Evolutionary conservation across 495 filamentous ascomycete species (phyloP), one percentile per base, ranked within the genome.

Genomic region (Terfezia boudieri): DNA sequence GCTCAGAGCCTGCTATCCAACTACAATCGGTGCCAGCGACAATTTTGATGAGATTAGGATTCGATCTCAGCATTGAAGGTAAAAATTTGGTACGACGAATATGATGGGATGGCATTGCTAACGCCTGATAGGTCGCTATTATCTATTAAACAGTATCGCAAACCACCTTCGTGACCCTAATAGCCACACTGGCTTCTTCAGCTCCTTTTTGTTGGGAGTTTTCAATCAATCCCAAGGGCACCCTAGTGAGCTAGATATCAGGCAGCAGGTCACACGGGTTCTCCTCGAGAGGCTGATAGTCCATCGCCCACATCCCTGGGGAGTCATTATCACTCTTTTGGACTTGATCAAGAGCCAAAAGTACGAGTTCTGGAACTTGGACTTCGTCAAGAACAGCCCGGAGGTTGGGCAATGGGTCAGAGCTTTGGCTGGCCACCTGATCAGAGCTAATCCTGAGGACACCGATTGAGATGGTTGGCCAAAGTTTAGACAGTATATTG

Each of bases 241-340:
- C 64, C 76, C 80, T 36, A 81, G 87, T 61, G 81, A 85, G 62
- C 75, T 74, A 2, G 84, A 90, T 54, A 79, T 94, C 52, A 81
- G 86, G 35, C 81, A 96, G 68, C 84, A 92, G 66, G 84, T 96
- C 58, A 83, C 84, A 48, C 78, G 87, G 23, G 78, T 95, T 48
- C 69, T 96, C 48, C 67, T 95, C 6, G 90, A 99, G 71, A 75
- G 90, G 41, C 68, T 94, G 51, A 78, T 89, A 52, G 85, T 87
- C 16, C 85, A 84, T 66, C 85, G 88, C 65, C 90, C 90, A 36
- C 92, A 96, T 66, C 88, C 90, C 12, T 99, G 90, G 90, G 90
- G 90, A 14, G 68, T 96, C 43, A 84, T 95, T 66, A 81, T 93
- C 55, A 93, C 86, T 20, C 74, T 92, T 51, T 70, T 92, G 49